A percentile compares a stretch with the other conserved stretches of the same genome.
Conservation (phyloP, 352 stramenopile genomes). For the Pythium brachiatum region DNA sequence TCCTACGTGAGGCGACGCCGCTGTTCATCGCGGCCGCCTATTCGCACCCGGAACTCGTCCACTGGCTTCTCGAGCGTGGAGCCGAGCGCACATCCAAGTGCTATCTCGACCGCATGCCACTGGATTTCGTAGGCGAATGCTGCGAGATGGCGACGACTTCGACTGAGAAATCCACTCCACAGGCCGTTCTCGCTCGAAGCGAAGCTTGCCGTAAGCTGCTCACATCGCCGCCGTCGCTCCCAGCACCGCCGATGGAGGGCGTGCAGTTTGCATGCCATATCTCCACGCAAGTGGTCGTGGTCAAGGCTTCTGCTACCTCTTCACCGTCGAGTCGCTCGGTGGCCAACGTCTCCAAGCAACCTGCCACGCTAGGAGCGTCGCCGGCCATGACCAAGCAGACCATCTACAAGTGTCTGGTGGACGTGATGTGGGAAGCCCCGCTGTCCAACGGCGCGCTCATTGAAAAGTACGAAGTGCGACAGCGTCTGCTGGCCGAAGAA, state of each 20-base stretch:
- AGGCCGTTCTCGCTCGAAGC: conserved; percentile 21
- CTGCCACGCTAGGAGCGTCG: background rate
- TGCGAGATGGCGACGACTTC: conserved; percentile 29
- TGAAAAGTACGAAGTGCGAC: conserved; percentile 70
- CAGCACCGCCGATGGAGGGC: conserved; percentile 27
- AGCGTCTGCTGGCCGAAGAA: conserved; percentile 36
- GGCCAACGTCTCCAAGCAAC: background rate
- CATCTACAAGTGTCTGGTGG: conserved; percentile 53
- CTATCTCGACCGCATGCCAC: conserved; percentile 49
- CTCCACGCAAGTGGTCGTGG: conserved; percentile 39
- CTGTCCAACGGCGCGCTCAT: conserved; percentile 67
- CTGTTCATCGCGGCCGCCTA: conserved; percentile 66
- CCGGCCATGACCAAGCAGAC: conserved; percentile 26
- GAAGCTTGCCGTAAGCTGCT: conserved; percentile 45
- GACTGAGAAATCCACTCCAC: background rate
- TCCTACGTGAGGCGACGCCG: conserved; percentile 57
- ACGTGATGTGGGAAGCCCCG: conserved; percentile 52
- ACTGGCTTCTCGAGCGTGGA: conserved; percentile 55
- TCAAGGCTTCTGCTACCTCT: conserved; percentile 26
- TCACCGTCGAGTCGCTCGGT: conserved; percentile 2
- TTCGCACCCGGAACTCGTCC: conserved; percentile 46
- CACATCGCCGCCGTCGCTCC: conserved; percentile 28
- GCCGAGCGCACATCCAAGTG: conserved; percentile 48
- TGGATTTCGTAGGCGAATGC: conserved; percentile 59
- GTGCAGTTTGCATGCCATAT: conserved; percentile 40